Conservation (phyloP, 768 basidiomycete species). For the Punctularia strigosozonata region DNA sequence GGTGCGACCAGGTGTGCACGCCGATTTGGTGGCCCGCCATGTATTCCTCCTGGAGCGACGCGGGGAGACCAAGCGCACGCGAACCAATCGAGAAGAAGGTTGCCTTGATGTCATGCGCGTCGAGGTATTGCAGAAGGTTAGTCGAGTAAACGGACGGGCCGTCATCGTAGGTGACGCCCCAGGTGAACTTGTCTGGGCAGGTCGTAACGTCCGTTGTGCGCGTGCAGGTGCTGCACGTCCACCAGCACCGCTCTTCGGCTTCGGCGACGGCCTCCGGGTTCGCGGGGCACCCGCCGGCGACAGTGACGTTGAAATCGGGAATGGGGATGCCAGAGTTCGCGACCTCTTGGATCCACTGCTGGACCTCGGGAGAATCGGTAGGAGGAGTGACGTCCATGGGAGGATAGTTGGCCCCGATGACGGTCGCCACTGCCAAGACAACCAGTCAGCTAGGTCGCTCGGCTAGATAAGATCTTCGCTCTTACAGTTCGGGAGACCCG, state of each 20-base stretch:
- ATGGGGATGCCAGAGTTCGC: constrained; percentile 40
- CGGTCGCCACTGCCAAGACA: background rate
- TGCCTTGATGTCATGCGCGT: constrained; percentile 49
- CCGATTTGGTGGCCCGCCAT: constrained; percentile 72
- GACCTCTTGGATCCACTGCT: constrained; percentile 63
- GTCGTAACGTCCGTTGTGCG: constrained; percentile 53
- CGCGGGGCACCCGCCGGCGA: constrained; percentile 36
- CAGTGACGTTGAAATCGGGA: constrained; percentile 39
- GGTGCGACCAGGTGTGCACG: constrained; percentile 64
- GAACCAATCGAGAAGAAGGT: constrained; percentile 89
- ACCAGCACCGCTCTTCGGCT: constrained; percentile 57
- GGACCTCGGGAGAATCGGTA: constrained; percentile 48
- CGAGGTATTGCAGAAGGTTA: constrained; percentile 59
- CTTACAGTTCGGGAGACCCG: constrained; percentile 21
- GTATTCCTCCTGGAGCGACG: constrained; percentile 63
- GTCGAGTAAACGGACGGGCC: constrained; percentile 75
- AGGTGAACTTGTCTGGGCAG: constrained; percentile 57
- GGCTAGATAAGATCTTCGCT: background rate
- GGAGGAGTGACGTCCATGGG: constrained; percentile 50
- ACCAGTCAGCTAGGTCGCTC: too few species aligned
- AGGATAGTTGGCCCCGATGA: constrained; percentile 39
- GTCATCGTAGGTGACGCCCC: constrained; percentile 62
- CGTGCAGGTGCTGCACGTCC: constrained; percentile 69
- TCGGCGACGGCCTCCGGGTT: constrained; percentile 42
- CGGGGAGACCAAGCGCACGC: constrained; percentile 59